A percentile compares a stretch with the other conserved stretches of the same genome.
Conservation (phyloP, 2,329 filamentous ascomycete genomes). For the Fusarium pseudoanthophilum region DNA sequence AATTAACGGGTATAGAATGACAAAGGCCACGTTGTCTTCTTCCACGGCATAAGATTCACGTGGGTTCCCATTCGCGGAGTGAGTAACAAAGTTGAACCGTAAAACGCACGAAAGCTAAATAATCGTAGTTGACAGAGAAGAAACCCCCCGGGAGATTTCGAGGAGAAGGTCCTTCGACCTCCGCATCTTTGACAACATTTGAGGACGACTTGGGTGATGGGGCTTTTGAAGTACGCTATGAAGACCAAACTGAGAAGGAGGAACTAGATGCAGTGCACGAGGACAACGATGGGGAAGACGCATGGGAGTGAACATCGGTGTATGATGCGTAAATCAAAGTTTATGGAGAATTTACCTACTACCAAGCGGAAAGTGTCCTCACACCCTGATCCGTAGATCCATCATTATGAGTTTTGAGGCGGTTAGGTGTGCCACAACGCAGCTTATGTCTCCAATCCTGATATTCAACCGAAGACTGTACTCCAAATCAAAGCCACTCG, state of each 20-base stretch:
- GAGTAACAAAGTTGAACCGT: background rate
- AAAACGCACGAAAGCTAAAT: fast-evolving
- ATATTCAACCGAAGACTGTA: no score
- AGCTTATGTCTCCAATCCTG: background rate
- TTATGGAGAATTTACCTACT: no score
- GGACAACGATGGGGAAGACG: background rate
- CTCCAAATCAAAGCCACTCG: no score
- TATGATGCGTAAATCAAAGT: fast-evolving
- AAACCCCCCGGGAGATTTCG: background rate
- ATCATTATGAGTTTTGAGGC: no score
- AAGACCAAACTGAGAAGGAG: background rate
- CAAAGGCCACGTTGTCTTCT: background rate
- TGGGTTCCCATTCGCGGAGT: background rate
- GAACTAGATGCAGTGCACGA: background rate
- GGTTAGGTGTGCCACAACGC: no score
- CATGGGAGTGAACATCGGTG: fast-evolving
- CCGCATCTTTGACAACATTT: background rate
- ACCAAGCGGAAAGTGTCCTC: fast-evolving
- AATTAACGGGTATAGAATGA: background rate
- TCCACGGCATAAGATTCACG: background rate
- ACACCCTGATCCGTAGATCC: fast-evolving
- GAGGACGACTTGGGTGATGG: background rate
- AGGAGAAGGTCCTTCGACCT: background rate
- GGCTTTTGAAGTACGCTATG: background rate
- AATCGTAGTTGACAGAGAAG: background rate